Conservation (phyloP, 2,329 filamentous ascomycete species). For the Arthrobotrys megalospora region DNA sequence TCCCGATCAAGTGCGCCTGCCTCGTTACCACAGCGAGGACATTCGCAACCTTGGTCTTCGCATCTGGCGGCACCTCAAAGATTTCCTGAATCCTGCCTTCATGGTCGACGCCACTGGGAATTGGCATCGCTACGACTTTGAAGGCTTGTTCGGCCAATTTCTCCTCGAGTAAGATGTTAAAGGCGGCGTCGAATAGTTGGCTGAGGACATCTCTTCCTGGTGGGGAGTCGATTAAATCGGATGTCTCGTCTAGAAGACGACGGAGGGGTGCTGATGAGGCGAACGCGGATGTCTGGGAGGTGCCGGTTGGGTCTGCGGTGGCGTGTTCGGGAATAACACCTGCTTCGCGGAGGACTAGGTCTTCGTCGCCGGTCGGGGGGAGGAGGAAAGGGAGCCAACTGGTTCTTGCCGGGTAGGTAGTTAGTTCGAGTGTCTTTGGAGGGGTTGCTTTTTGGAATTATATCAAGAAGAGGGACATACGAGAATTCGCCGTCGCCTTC, state of each 20-base stretch:
- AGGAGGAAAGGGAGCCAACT: constrained; percentile 89
- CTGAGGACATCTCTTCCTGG: constrained; percentile 89
- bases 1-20: constrained; percentile 90
- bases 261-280: constrained; percentile 76
- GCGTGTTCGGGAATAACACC: constrained; percentile 76
- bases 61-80: constrained; percentile 69
- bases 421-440: constrained; percentile 32
- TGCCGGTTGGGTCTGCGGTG: constrained; percentile 65
- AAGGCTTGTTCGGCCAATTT: constrained; percentile 86
- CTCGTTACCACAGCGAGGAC: constrained; percentile 90
- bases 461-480: constrained; percentile 25
- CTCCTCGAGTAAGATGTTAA: constrained; percentile 84
- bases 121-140: constrained; percentile 71
- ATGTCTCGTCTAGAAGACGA: constrained; percentile 92
- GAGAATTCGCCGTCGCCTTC: constrained; percentile 74
- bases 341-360: constrained; percentile 86
- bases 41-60: constrained; percentile 82
- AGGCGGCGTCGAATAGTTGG: constrained; percentile 87
- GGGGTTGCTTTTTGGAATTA: constrained; percentile 63
- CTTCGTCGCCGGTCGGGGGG: constrained; percentile 83
- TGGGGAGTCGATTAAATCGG: constrained; percentile 94
- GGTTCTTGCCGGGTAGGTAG: constrained; percentile 67
- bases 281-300: constrained; percentile 67
- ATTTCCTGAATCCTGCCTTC: constrained; percentile 70
- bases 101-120: constrained; percentile 63